phyloP scores from a whole-genome alignment of 2,329 filamentous ascomycete genomes.

The Parasarocladium wereldwijsianum region DNA sequence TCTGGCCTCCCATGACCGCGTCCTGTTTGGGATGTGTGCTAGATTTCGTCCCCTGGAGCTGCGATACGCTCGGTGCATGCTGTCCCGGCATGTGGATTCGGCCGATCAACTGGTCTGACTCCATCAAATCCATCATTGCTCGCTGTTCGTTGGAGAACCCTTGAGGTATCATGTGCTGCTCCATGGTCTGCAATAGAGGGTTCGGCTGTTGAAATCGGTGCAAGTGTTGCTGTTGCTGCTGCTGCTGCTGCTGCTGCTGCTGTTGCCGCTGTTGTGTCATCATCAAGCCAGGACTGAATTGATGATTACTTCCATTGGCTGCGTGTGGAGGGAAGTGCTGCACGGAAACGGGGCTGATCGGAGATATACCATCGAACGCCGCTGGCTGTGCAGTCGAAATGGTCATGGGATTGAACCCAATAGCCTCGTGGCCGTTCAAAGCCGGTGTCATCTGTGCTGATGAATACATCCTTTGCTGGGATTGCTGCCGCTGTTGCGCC shows the following conservation, averaged over 20 bases:
- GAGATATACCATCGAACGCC: slow-evolving; percentile 33
- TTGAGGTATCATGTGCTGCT: slow-evolving; percentile 62
- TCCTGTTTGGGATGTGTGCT: too few species aligned
- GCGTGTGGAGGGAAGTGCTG: slow-evolving; percentile 20
- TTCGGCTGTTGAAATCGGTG: too few species aligned
- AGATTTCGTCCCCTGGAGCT: too few species aligned
- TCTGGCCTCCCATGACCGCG: too few species aligned
- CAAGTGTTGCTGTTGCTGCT: too few species aligned
- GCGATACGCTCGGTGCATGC: too few species aligned
- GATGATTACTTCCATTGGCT: slow-evolving; percentile 20
- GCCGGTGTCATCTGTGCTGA: slow-evolving; percentile 5
- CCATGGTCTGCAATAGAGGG: slow-evolving; percentile 50
- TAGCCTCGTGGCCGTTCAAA: too few species aligned
- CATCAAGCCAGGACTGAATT: slow-evolving; percentile 39
- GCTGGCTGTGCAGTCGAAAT: slow-evolving; percentile 12
- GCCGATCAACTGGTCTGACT: too few species aligned
- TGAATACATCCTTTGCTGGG: slow-evolving; percentile 9
- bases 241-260: too few species aligned
- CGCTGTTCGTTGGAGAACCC: slow-evolving; percentile 46
- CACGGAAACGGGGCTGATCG: slow-evolving; percentile 34
- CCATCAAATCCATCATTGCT: slow-evolving; percentile 12
- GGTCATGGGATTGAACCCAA: slow-evolving; percentile 30
- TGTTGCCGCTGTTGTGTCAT: slow-evolving; percentile 34
- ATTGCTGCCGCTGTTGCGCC: slow-evolving; percentile 10
- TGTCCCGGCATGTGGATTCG: too few species aligned